Evolutionary conservation across 495 filamentous ascomycete genomes (phyloP), one percentile per base, ranked within the genome.

Genomic region (Pyrenula aspistea): DNA sequence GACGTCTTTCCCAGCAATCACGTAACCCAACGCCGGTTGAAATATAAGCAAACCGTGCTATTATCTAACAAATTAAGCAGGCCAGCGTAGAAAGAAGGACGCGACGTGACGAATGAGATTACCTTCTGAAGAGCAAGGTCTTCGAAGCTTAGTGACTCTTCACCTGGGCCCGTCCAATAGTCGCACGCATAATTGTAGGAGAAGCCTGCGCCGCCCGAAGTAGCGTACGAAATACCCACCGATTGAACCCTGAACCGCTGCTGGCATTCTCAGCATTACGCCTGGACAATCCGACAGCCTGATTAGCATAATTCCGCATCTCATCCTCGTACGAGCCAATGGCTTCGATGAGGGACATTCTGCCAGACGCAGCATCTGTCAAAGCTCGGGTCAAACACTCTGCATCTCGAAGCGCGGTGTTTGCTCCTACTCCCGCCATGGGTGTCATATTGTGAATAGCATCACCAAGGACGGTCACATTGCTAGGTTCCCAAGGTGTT

Each of bases 361-460:
- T 42, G 8, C 31, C 31, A 31, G 66, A 62, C 23, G 54, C 58
- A 60, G 54, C 53, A 12, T 25, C 58, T 64, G 68, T 54, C 62
- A 76, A 49, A 22, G 59, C 54, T 24, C 62, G 59, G 31, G 62
- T 54, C 55, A 70, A 42, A 59, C 65, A 61, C 55, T 65, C 59
- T 53, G 67, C 65, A 72, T 68, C 69, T 25, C 67, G 63, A 50
- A 83, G 68, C 48, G 79, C 80, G 0, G 80, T 82, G 58, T 82
- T 82, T 12, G 77, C 80, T 0, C 82, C 82, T 53, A 78, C 75
- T 2, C 80, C 81, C 0, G 75, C 79, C 0, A 79, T 81, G 2
- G 82, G 82, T 3, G 81, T 82, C 80, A 83, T 84, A 15, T 70
- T 70, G 62, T 85, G 82, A 23, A 69, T 77, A 0, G 81, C 78